Evolutionary conservation across 23 red algal species (phyloP).

Genomic region (Gracilaria vermiculophylla): DNA sequence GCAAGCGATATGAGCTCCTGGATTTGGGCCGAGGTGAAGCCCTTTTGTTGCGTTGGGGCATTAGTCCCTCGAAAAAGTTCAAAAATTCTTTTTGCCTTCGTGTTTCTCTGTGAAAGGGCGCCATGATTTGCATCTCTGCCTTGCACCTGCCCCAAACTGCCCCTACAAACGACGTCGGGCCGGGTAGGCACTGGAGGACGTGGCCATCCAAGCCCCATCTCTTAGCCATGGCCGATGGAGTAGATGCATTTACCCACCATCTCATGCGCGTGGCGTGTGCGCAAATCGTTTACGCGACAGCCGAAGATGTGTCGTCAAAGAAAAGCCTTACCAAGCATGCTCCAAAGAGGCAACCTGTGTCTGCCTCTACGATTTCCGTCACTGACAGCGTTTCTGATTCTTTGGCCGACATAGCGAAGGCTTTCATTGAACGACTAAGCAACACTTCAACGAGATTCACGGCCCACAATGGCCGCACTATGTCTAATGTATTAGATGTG

Average conservation of each 20-base stretch:
- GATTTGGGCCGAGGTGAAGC: too few species aligned
- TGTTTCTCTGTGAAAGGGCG: too few species aligned
- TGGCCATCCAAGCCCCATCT: not conserved
- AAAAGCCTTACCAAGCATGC: not conserved
- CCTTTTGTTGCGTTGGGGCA: too few species aligned
- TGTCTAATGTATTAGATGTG: constrained; percentile 24
- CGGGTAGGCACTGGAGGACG: not conserved
- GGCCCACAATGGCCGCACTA: constrained; percentile 13
- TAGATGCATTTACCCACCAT: constrained; percentile 13
- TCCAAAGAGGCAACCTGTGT: constrained; percentile 3
- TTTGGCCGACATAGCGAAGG: constrained; percentile 56
- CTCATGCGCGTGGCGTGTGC: constrained; percentile 48
- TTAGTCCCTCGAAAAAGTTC: too few species aligned
- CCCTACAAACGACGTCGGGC: not conserved
- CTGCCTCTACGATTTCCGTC: constrained; percentile 30
- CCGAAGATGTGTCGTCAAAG: constrained; percentile 28
- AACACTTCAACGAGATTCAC: not conserved
- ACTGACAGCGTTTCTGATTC: constrained; percentile 48
- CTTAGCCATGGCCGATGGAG: not conserved
- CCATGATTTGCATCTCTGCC: too few species aligned
- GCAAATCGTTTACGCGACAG: constrained; percentile 63
- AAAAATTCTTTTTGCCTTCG: too few species aligned
- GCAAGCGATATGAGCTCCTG: not conserved
- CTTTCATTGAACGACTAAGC: constrained; percentile 29
- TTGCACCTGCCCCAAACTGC: too few species aligned